Base-by-base conservation (phyloP, 192 early-diverging fungal species). In the Chytriomyces hyalinus region DNA sequence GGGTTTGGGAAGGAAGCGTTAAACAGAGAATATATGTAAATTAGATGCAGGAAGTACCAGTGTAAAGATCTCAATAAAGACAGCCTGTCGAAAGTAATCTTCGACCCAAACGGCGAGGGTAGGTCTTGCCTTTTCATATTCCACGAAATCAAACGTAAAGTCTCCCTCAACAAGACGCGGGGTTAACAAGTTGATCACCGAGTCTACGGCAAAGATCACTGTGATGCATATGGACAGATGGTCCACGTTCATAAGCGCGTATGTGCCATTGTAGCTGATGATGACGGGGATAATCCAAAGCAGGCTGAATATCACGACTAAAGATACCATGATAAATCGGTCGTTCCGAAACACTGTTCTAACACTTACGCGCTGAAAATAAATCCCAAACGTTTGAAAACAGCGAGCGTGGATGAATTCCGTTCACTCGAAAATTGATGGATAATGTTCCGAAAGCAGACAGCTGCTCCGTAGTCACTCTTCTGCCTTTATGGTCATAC, bases 81-180 rank as follows among this genome's bases (percentile, higher is more conserved):
- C 4, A 17, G 43, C 6, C 7, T 6, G 13, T 5, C 62, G 13
- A 13, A 70, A 20, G 26, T 62, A 78, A 24, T 62, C 17, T 17
- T 59, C 17, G 0, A 68, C 57, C 76, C 76, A 78, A 6, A 11
- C 26, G 10, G 5, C 15, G 1, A 78, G 60, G 20, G 53, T 49
- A 0, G 67, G 72, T 10, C 62, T 57, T 17, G 26, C 49, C 7
- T 24, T 24, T 48, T 70, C 69, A 70, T 70, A 70, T 70, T 70
- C 69, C 2, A 17, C 15, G 62, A 61, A 49, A 44, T 22, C 57
- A 44, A 17, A 70, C 5, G 57, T 48, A 6, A 36, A 20, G 22
- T 17, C 57, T 2, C 49, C 3, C 3, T 8, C 15, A 22, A 57
- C 28, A 24, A 51, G 69, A 10, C 45, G 69, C 28, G 69, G 69